Percentiles rank a stretch among this genome's conserved stretches.
phyloP scores from a whole-genome alignment of 495 filamentous ascomycete species.

The Penicillium bovifimosum region DNA sequence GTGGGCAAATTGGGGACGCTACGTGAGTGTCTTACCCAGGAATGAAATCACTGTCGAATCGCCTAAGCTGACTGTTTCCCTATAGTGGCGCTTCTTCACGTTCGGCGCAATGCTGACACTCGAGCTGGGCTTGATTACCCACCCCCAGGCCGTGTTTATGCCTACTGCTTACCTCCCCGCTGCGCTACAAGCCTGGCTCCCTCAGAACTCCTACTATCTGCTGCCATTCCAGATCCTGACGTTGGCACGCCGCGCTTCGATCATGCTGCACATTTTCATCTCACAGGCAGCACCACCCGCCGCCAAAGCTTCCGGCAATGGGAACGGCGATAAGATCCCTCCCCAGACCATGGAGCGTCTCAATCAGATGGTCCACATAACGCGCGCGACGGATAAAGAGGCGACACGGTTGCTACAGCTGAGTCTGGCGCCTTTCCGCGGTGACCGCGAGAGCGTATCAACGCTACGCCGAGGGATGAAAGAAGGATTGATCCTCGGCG shows the following conservation, averaged over 20 bases:
- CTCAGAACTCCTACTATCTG: constrained; percentile 50
- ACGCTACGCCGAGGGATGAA: constrained; percentile 60
- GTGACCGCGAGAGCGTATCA: constrained; percentile 56
- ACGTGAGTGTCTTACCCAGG: constrained; percentile 26
- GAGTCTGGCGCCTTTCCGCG: constrained; percentile 77
- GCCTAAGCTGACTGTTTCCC: constrained; percentile 1
- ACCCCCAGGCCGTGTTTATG: constrained; percentile 45
- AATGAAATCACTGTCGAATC: background rate
- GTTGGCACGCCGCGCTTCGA: constrained; percentile 67
- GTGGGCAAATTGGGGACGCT: constrained; percentile 78
- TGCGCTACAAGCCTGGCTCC: constrained; percentile 51
- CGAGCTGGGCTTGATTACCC: constrained; percentile 68
- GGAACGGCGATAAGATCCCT: constrained; percentile 19
- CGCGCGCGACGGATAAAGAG: constrained; percentile 58
- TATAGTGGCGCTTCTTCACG: constrained; percentile 78
- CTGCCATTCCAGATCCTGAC: constrained; percentile 83
- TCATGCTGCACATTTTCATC: constrained; percentile 87
- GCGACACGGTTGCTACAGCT: constrained; percentile 62
- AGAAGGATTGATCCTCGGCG: constrained; percentile 72
- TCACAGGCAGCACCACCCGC: constrained; percentile 58
- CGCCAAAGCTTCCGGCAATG: background rate
- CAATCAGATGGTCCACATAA: constrained; percentile 38
- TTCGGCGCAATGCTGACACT: constrained; percentile 63
- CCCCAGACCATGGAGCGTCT: constrained; percentile 39
- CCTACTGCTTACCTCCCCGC: constrained; percentile 29